Evolutionary conservation across 2,329 filamentous ascomycete species (phyloP).

Genomic region (Fusarium zealandicum): DNA sequence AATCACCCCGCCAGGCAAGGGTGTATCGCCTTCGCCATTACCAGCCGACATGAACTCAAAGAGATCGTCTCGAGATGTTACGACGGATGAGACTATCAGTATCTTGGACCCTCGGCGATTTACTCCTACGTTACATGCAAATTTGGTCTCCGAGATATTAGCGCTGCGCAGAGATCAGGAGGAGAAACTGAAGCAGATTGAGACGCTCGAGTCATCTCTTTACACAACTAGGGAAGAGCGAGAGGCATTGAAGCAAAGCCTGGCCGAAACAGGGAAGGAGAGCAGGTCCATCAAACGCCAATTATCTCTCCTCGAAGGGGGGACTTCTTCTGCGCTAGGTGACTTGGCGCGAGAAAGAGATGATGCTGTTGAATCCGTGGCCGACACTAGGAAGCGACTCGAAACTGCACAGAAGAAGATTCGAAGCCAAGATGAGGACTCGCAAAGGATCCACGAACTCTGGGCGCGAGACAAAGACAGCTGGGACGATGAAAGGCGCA

Average conservation of each 20-base stretch:
- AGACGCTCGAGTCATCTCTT: conserved; percentile 79
- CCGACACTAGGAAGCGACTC: conserved; percentile 78
- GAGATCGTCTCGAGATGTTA: conserved; percentile 64
- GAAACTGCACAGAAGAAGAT: conserved; percentile 80
- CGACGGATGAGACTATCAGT: conserved; percentile 72
- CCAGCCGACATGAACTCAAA: conserved; percentile 55
- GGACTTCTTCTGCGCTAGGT: conserved; percentile 83
- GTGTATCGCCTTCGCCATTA: conserved; percentile 65
- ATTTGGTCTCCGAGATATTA: conserved; percentile 92
- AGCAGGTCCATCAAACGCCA: conserved; percentile 83
- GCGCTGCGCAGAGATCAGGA: conserved; percentile 87
- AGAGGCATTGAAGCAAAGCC: conserved; percentile 69
- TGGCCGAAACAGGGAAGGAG: conserved; percentile 75
- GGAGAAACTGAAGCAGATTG: conserved; percentile 85
- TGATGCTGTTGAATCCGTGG: conserved; percentile 74
- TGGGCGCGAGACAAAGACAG: conserved; percentile 85
- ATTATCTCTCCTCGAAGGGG: conserved; percentile 84
- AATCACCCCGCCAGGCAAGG: conserved; percentile 65
- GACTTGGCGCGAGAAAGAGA: conserved; percentile 88
- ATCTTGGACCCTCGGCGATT: conserved; percentile 90
- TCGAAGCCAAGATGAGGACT: conserved; percentile 82
- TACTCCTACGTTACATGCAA: conserved; percentile 93
- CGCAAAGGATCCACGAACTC: conserved; percentile 75
- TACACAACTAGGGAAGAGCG: conserved; percentile 76
- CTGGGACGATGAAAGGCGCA: conserved; percentile 85